Evolutionary conservation across 163 green algal species (phyloP), one percentile per base, ranked within the genome.

Genomic region (Chloromonas sp.): DNA sequence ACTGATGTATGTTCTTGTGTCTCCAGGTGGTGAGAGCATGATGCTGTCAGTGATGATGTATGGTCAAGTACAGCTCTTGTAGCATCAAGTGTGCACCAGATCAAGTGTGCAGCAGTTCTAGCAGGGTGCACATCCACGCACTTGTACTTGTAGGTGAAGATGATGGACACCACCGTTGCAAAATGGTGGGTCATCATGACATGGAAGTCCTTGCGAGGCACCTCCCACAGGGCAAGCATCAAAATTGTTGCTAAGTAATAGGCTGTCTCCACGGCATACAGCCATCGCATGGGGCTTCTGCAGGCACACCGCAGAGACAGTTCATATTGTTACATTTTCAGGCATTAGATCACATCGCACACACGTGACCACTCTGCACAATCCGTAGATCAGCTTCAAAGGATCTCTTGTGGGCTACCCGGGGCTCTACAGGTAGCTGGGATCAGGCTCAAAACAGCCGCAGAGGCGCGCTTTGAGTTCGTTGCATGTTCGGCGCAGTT

Each of bases 141-240:
- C 91, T 95, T 95, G 84, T 94, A 87, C 14, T 92, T 87, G 83
- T 96, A 96, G 59, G 93, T 96, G 85, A 95, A 95, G 1, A 87
- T 84, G 58, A 98, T 96, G 70, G 98, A 90, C 61, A 90, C 88
- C 1, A 96, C 90, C 0, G 96, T 98, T 62, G 91, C 92, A 2
- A 97, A 85, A 87, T 98, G 96, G 88, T 98, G 96, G 3, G 89
- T 90, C 86, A 97, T 90, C 87, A 96, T 94, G 82, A 96, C 93
- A 74, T 85, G 87, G 61, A 95, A 94, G 85, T 98, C 96, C 83
- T 96, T 97, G 59, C 95, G 89, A 71, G 93, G 89, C 78, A 94
- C 91, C 88, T 98, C 94, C 93, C 94, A 98, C 71, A 95, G 87
- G 36, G 95, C 88, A 60, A 98, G 87, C 81, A 92, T 94, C 70